Evolutionary conservation across 306 rosid genomes (phyloP).

Genomic region (Fragaria vesca): DNA sequence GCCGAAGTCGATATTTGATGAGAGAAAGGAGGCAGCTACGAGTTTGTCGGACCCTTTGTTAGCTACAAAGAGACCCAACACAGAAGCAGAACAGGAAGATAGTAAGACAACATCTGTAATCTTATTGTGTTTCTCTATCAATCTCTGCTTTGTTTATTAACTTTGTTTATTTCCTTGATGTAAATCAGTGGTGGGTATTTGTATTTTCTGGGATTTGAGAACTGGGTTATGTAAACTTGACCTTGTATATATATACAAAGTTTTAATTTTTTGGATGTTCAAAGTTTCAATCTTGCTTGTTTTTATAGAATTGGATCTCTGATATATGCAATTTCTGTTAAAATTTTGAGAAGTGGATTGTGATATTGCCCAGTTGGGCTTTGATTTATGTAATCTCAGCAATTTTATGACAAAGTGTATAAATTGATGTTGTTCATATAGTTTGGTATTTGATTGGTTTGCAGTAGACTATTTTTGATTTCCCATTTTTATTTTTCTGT

Average conservation of each 20-base stretch:
- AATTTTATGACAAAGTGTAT: background rate
- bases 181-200: background rate
- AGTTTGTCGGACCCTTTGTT: slow-evolving; percentile 15
- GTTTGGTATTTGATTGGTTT: slow-evolving; percentile 9
- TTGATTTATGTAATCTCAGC: background rate
- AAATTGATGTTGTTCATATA: background rate
- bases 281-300: background rate
- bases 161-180: background rate
- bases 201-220: background rate
- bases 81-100: slow-evolving; percentile 1
- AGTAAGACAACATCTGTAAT: slow-evolving; percentile 22
- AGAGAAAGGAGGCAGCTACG: slow-evolving; percentile 7
- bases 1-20: slow-evolving; percentile 4
- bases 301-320: background rate
- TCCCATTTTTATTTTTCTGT: background rate
- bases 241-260: background rate
- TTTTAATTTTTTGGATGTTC: background rate
- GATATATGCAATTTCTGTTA: background rate
- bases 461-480: slow-evolving; percentile 4
- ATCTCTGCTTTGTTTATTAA: background rate
- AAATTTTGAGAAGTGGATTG: background rate
- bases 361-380: background rate
- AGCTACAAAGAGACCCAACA: background rate
- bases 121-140: background rate
- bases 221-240: background rate